Evolutionary conservation across 1,139 yeast species (phyloP), one percentile per base, ranked within the genome.

Genomic region (Yamadazyma membranifaciens): DNA sequence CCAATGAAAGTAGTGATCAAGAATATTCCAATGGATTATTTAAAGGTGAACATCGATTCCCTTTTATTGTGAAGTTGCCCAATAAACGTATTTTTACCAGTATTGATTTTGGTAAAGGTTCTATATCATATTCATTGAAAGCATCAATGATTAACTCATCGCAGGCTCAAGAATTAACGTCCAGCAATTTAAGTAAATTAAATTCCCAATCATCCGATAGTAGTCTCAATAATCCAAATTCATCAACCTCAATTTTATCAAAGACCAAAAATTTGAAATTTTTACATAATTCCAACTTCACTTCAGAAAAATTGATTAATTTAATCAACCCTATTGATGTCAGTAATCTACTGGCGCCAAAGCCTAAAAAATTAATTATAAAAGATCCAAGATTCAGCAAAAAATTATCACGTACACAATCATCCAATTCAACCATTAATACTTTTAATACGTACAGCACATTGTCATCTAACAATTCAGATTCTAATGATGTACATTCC

Each of bases 31-130:
- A 63, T 47, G 87, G 87, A 0, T 57, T 84, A 20, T 76, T 79
- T 35, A 80, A 81, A 50, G 97, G 97, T 24, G 92, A 87, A 54
- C 97, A 89, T 60, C 67, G 87, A 31, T 89, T 89, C 57, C 95
- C 95, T 11, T 89, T 89, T 55, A 80, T 84, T 38, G 87, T 88
- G 34, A 82, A 78, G 48, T 69, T 89, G 24, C 96, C 96, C 2
- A 74, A 73, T 49, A 80, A 78, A 50, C 75, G 86, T 46, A 72
- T 87, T 4, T 83, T 74, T 57, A 84, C 92, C 22, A 81, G 91
- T 43, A 76, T 89, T 22, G 86, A 83, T 49, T 89, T 89, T 55
- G 96, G 91, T 49, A 81, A 83, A 51, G 97, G 97, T 9, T 76
- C 87, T 14, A 86, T 89, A n/a, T 62, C 77, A 9, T 88, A 89